Percentiles rank a stretch among this genome's conserved stretches.
phyloP scores from a whole-genome alignment of 2,329 filamentous ascomycete genomes.

The Hysterium pulicare region DNA sequence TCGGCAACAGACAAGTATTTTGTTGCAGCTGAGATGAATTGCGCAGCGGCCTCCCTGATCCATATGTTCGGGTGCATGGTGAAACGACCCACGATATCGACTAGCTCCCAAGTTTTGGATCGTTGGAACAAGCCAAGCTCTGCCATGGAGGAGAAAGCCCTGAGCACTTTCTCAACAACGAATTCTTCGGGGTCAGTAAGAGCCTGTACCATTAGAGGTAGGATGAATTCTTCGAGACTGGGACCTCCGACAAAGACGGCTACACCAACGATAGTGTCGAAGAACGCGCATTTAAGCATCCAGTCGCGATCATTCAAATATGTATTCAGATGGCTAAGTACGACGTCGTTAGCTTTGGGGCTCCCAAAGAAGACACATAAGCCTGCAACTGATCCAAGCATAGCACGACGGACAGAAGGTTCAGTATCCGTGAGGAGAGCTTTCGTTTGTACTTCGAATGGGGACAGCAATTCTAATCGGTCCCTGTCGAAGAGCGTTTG shows the following conservation, averaged over 20 bases:
- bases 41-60: constrained; percentile 85
- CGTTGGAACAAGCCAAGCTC: constrained; percentile 83
- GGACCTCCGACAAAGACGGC: constrained; percentile 85
- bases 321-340: constrained; percentile 92
- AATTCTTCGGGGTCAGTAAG: constrained; percentile 90
- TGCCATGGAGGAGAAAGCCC: constrained; percentile 84
- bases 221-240: constrained; percentile 88
- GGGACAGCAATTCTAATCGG: constrained; percentile 74
- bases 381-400: constrained; percentile 85
- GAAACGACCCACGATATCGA: constrained; percentile 79
- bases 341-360: constrained; percentile 89
- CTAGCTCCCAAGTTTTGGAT: constrained; percentile 79
- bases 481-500: constrained; percentile 85
- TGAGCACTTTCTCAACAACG: constrained; percentile 85
- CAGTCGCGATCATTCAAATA: constrained; percentile 96
- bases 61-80: constrained; percentile 92
- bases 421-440: constrained; percentile 83
- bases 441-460: constrained; percentile 87
- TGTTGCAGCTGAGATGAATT: constrained; percentile 76
- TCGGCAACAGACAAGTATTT: constrained; percentile 76
- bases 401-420: constrained; percentile 81
- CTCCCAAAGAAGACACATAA: constrained; percentile 94
- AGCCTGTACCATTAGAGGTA: constrained; percentile 93
- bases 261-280: constrained; percentile 91
- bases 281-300: constrained; percentile 95